These are phyloP conservation scores for Alternaria postmessia DNA, from an alignment of 2,329 filamentous ascomycete species.

Conservation along the genomic window DNA sequence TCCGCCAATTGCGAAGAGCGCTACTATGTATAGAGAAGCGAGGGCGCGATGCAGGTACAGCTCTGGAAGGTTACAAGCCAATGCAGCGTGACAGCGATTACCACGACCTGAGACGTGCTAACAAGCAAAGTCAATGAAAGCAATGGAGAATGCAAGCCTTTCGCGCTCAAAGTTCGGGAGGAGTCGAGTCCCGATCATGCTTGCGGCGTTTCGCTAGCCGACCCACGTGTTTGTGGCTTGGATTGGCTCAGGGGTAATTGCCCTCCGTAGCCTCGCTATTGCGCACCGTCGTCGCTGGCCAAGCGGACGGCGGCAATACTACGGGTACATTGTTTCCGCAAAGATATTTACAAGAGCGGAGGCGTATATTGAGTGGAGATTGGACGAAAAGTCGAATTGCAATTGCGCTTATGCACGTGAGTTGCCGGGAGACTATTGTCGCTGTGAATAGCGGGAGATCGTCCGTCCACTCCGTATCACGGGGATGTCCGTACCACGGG, in stretches of 20 bases:
- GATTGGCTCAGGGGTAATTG: slow-evolving; percentile 22
- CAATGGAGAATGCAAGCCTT: background rate
- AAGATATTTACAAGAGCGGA: background rate
- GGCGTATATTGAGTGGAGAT: slow-evolving; percentile 15
- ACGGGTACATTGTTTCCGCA: slow-evolving; percentile 3
- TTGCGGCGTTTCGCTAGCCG: slow-evolving; percentile 23
- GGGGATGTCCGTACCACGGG: background rate
- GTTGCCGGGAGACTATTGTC: background rate
- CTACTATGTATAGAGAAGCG: slow-evolving; percentile 3
- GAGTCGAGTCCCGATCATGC: slow-evolving; percentile 15
- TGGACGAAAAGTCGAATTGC: background rate
- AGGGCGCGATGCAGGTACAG: background rate
- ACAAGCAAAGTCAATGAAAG: slow-evolving; percentile 3
- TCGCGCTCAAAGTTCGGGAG: background rate
- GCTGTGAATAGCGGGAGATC: slow-evolving; percentile 2
- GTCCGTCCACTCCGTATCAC: background rate
- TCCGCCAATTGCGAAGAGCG: background rate
- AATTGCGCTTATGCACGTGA: background rate
- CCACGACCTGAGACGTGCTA: background rate
- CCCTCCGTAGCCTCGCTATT: background rate
- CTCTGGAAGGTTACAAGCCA: background rate
- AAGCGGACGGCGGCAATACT: slow-evolving; percentile 1
- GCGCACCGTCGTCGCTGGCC: background rate
- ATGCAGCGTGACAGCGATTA: background rate
- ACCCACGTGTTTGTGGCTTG: slow-evolving; percentile 26